Conservation (phyloP, 805 yeast species). For the Saturnispora quitensis region DNA sequence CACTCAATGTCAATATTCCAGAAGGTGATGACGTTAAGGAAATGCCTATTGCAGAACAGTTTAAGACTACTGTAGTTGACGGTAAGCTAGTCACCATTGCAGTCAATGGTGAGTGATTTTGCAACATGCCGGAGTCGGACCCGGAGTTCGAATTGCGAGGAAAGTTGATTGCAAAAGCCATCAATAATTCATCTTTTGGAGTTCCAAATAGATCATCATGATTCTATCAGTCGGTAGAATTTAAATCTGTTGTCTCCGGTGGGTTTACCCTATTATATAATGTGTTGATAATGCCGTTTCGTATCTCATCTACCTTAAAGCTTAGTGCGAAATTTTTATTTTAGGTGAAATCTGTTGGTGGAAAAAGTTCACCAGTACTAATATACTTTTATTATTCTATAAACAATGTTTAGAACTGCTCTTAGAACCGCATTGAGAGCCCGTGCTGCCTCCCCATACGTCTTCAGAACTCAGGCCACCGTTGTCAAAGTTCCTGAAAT, state of each 20-base stretch:
- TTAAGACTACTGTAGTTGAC: slow-evolving; percentile 54
- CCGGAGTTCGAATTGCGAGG: slow-evolving; percentile 1
- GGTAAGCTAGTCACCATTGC: slow-evolving; percentile 62
- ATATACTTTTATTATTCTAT: not conserved
- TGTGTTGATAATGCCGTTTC: not conserved
- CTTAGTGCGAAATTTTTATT: not conserved
- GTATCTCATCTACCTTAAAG: not conserved
- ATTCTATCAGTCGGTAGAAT: not conserved
- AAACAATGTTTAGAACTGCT: slow-evolving; percentile 11
- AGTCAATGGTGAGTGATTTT: slow-evolving; percentile 44
- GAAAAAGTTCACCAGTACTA: not conserved
- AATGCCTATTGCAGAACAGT: slow-evolving; percentile 84
- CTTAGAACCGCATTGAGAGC: slow-evolving; percentile 6
- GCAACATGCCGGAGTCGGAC: slow-evolving; percentile 8
- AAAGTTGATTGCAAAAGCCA: not conserved
- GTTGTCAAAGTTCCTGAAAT: slow-evolving; percentile 89
- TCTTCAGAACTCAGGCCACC: slow-evolving; percentile 28
- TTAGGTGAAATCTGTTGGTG: not conserved
- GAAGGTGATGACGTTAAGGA: slow-evolving; percentile 71
- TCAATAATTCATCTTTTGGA: not conserved
- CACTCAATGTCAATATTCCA: slow-evolving; percentile 80
- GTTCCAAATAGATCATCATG: not conserved
- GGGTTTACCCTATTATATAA: not conserved
- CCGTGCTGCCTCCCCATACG: slow-evolving; percentile 1
- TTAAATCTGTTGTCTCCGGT: not conserved